Percentiles rank a stretch among this genome's conserved stretches.
phyloP scores from a whole-genome alignment of 371 early-diverging fungal species.

The Mucor circinelloides region DNA sequence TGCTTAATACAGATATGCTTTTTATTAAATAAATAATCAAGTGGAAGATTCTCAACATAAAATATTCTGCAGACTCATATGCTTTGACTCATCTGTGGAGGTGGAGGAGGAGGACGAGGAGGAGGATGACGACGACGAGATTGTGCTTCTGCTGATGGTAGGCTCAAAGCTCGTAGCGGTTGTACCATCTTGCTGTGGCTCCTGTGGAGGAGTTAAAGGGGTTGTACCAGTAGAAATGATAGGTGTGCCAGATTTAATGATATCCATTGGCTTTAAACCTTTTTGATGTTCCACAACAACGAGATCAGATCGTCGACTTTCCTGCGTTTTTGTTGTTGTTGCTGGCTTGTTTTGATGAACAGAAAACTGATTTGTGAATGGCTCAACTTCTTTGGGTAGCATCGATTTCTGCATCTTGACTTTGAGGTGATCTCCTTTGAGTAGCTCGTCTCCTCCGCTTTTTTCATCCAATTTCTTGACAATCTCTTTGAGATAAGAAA shows the following conservation, averaged over 20 bases:
- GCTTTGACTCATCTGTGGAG: constrained; percentile 3
- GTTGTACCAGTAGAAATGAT: constrained; percentile 10
- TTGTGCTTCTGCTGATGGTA: neutral
- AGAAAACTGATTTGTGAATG: constrained; percentile 47
- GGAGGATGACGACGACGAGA: neutral
- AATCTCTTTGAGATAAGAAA: constrained; percentile 55
- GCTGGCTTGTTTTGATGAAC: neutral
- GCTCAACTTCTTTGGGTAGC: constrained; percentile 49
- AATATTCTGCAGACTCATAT: constrained; percentile 30
- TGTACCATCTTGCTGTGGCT: constrained; percentile 2
- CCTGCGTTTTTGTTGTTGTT: neutral
- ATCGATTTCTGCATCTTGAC: constrained; percentile 34
- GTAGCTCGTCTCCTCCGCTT: neutral
- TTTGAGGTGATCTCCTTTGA: constrained; percentile 23
- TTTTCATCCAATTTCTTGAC: constrained; percentile 47
- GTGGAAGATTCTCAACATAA: constrained; percentile 9
- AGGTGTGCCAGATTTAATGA: constrained; percentile 25
- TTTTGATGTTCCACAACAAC: constrained; percentile 9
- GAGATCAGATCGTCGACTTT: neutral
- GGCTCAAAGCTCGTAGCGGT: neutral
- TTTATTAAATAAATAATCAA: neutral
- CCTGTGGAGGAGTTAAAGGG: constrained; percentile 26
- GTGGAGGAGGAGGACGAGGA: neutral
- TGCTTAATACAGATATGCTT: neutral
- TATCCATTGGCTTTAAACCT: constrained; percentile 37